A percentile compares a stretch with the other conserved stretches of the same genome.
phyloP scores from a whole-genome alignment of 768 basidiomycete genomes.

The Pholiota conissans region DNA sequence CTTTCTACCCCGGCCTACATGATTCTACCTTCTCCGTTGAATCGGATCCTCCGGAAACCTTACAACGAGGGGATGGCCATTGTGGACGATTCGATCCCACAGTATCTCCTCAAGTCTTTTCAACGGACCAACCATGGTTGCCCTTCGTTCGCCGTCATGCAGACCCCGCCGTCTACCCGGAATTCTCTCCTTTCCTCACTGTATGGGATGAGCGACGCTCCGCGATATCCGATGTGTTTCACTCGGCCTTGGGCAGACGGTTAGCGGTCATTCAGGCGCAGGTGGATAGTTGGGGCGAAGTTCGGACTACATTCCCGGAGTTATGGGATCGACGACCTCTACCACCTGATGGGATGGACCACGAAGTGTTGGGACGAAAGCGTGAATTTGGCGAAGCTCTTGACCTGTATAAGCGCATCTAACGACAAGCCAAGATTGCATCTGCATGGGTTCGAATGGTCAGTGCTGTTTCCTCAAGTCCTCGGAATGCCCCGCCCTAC shows the following conservation, averaged over 20 bases:
- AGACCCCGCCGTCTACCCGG: not conserved
- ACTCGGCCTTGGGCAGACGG: too few species aligned
- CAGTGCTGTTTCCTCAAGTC: not conserved
- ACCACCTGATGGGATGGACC: not conserved
- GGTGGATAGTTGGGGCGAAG: not conserved
- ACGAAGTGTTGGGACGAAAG: not conserved
- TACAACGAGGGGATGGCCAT: not conserved
- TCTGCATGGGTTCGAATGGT: not conserved
- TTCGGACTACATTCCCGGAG: not conserved
- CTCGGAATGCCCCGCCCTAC: too few species aligned
- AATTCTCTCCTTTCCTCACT: not conserved
- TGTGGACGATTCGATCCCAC: not conserved
- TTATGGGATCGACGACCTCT: not conserved
- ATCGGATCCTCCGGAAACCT: too few species aligned
- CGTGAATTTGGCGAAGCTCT: not conserved
- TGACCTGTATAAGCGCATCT: not conserved
- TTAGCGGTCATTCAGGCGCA: not conserved
- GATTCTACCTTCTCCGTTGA: not conserved
- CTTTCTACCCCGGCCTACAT: not conserved
- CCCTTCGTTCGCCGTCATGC: not conserved
- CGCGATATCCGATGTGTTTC: not conserved
- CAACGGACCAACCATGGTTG: not conserved
- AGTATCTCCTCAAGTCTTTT: not conserved
- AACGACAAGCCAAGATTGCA: not conserved
- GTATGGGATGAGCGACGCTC: not conserved